phyloP scores from a whole-genome alignment of 495 filamentous ascomycete genomes.

The Hyaloscypha variabilis region DNA sequence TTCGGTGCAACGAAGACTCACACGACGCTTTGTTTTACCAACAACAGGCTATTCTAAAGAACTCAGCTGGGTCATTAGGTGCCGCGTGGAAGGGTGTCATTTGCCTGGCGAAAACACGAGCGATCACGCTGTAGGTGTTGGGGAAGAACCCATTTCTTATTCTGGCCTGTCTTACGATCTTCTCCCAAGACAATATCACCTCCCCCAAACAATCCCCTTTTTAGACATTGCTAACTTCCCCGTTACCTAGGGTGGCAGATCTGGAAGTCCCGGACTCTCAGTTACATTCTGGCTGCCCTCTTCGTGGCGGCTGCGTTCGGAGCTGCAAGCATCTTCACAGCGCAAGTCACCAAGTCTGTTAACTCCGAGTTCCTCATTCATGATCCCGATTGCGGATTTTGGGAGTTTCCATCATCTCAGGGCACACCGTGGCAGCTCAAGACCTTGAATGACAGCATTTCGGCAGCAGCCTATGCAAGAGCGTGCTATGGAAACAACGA shows the following conservation, averaged over 20 bases:
- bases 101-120: conserved; percentile 37
- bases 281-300: conserved; percentile 35
- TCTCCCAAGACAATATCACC: no score
- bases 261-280: conserved; percentile 30
- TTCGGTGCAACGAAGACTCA: conserved; percentile 20
- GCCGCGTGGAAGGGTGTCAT: conserved; percentile 33
- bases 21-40: conserved; percentile 37
- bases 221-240: no score
- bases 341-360: conserved; percentile 35
- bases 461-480: conserved; percentile 34
- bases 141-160: no score
- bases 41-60: conserved; percentile 41
- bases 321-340: conserved; percentile 39
- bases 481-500: conserved; percentile 32
- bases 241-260: conserved; percentile 27
- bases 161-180: no score
- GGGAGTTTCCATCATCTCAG: conserved; percentile 8
- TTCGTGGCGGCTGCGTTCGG: conserved; percentile 35
- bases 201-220: no score
- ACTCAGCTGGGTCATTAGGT: conserved; percentile 32
- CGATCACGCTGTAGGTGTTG: no score
- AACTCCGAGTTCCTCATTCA: conserved; percentile 35
- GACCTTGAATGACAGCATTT: conserved; percentile 30
- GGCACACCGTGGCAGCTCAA: background rate
- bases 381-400: conserved; percentile 33